A percentile compares a stretch with the other conserved stretches of the same genome.
Evolutionary conservation across 768 basidiomycete genomes (phyloP).

Genomic region (Boletus rubescentipes): DNA sequence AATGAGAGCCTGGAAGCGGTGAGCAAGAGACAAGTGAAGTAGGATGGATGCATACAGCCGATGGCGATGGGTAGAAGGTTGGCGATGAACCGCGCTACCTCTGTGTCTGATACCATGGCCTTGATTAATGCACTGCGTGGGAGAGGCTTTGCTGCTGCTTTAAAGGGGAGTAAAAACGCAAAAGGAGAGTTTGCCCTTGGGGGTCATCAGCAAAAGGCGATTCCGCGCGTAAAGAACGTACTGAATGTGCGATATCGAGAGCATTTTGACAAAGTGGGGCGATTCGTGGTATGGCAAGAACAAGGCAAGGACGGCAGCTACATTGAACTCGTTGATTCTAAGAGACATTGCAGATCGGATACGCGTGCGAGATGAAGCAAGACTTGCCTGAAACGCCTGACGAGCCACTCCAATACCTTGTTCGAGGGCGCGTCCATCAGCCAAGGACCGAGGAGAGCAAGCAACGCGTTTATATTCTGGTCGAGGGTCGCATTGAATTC

Average conservation of each 20-base stretch:
- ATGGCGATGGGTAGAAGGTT: constrained; percentile 61
- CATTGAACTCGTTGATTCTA: constrained; percentile 93
- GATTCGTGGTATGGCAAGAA: constrained; percentile 97
- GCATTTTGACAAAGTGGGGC: constrained; percentile 90
- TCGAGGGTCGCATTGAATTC: constrained; percentile 69
- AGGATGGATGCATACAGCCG: constrained; percentile 33
- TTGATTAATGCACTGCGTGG: constrained; percentile 70
- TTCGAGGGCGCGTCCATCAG: constrained; percentile 78
- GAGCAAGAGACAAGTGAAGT: not conserved
- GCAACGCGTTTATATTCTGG: constrained; percentile 54
- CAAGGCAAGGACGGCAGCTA: constrained; percentile 68
- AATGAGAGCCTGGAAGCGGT: constrained; percentile 31
- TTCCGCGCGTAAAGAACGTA: constrained; percentile 32
- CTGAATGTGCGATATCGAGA: constrained; percentile 81
- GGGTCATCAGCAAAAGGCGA: constrained; percentile 1
- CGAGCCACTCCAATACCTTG: constrained; percentile 92
- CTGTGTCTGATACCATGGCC: constrained; percentile 70
- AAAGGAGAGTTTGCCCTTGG: constrained; percentile 59
- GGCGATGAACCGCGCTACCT: constrained; percentile 71
- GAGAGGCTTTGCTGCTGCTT: constrained; percentile 74
- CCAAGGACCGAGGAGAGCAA: constrained; percentile 75
- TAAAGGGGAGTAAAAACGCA: constrained; percentile 71
- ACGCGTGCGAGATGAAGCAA: not conserved
- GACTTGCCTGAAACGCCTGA: constrained; percentile 82
- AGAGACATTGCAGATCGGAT: not conserved